Evolutionary conservation across 345 rosid species (phyloP), one percentile per base, ranked within the genome.

Genomic region (Eucalyptus curtisii): DNA sequence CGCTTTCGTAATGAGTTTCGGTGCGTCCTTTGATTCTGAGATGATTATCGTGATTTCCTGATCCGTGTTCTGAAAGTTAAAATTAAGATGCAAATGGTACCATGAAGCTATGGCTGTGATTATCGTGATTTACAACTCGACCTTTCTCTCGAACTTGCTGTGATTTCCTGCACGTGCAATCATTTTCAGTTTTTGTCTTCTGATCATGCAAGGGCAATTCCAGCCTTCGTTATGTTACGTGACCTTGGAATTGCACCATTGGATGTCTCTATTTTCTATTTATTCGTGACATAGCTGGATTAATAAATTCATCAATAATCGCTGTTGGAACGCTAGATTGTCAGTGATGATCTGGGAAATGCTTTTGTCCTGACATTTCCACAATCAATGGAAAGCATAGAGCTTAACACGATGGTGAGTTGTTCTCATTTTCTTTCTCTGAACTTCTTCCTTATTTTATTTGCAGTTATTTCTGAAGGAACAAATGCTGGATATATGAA

Each of bases 401-500:
- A 10, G 64, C 4, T 57, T 59, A 4, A 49, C 2, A 0, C 10
- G 45, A 44, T 44, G 59, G 25, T 22, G 11, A 19, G 59, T 20
- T 22, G 10, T 53, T 53, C 8, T 53, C 25, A 53, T 22, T 22
- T 53, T 53, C 59, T 16, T 86, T 50, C 57, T 14, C 47, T 9
- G 88, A 40, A 86, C 87, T 66, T 84, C 64, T 33, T 44, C 57
- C 87, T 94, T 48, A 8, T 86, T 66, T 27, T 8, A 20, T 53
- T 37, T 91, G 86, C 87, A 97, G 98, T 97, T 92, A 94, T 92
- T 86, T 89, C 95, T 49, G 96, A 95, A 90, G 99, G 99, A 87
- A 95, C 96, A 90, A 97, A 96, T 89, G 96, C 99, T 55, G 98
- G 99, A 91, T 99, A 97, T 88, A 95, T 96, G 88, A 96, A 96